Base-by-base conservation (phyloP, 23 red algal genomes). In the Pyropia yezoensis region DNA sequence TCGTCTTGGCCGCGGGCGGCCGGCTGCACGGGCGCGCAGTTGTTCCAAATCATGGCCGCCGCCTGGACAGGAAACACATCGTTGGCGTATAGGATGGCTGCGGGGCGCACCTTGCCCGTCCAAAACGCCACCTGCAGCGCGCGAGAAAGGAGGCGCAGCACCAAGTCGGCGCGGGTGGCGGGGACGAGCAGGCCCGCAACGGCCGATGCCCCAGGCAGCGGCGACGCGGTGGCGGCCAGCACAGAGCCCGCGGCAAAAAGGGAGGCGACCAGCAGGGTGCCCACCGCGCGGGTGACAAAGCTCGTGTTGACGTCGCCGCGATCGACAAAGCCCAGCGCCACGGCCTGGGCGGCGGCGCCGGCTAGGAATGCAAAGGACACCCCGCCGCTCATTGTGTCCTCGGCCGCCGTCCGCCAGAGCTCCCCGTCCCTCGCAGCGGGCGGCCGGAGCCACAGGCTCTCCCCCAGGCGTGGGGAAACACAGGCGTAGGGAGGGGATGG, bases 1-100 rank as follows among this genome's bases (percentile, higher is more conserved):
- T 13, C 51, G 51, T 54, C 51, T 18, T 54, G 14, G 51, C 14
- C 51, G 14, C 13, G 13, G 51, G 51, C 13, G 51, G 13, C 14
- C 18, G 51, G 51, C 51, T 54, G 14, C 51, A 54, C 51, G 18
- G 51, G 14, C 14, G 51, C 18, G 51, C 51, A 54, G 51, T 54
- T 18, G 51, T 54, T 54, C 51, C 51, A 54, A 54, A 54, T 54
- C 14, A 54, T 54, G 51, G 51, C 51, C 51, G 51, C 51, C 51
- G 51, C 51, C 51, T 54, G 51, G 51, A 54, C 14, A 18, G 51
- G 51, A 18, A 54, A 54, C 14, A 18, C 51, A 14, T 54, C 18
- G 51, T 54, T 54, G 14, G 18, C 51, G 51, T 54, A 13, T 18
- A 54, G 51, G 51, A 54, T 18, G 51, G 51, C 14, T 13, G 14